These are phyloP conservation scores for Cystofilobasidium bisporidii DNA, from an alignment of 768 basidiomycete genomes.

Conservation along the genomic window DNA sequence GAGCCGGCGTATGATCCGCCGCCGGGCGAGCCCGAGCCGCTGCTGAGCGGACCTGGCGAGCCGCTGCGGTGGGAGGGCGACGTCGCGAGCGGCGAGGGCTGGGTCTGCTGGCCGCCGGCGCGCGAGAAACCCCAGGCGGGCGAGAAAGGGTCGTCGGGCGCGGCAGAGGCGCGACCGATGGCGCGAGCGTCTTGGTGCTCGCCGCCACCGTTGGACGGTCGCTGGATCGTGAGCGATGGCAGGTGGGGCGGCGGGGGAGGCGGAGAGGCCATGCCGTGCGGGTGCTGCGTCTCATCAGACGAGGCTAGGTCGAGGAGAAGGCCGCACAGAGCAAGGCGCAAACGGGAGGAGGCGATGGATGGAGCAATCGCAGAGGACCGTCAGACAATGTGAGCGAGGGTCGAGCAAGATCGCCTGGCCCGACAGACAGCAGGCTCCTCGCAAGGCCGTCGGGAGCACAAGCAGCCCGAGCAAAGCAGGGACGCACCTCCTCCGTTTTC, in stretches of 20 bases:
- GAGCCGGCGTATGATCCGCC: background rate
- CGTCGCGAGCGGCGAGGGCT: no score
- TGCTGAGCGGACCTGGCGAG: background rate
- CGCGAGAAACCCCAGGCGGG: background rate
- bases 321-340: no score
- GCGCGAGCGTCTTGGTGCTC: background rate
- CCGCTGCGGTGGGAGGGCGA: no score
- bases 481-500: no score
- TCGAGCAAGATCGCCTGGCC: no score
- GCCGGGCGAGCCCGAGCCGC: background rate
- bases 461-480: no score
- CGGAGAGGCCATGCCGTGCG: conserved; percentile 1
- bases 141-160: conserved; percentile 1
- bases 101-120: background rate
- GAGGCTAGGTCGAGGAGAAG: background rate
- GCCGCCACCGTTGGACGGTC: conserved; percentile 14
- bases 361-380: no score
- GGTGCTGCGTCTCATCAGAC: background rate
- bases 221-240: conserved; percentile 13
- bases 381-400: no score
- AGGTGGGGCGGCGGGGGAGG: conserved; percentile 13
- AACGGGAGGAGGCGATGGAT: no score
- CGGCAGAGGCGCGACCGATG: background rate
- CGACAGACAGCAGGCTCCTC: no score
- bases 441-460: no score